phyloP scores from a whole-genome alignment of 2,329 filamentous ascomycete species.

The Nemania sp. region DNA sequence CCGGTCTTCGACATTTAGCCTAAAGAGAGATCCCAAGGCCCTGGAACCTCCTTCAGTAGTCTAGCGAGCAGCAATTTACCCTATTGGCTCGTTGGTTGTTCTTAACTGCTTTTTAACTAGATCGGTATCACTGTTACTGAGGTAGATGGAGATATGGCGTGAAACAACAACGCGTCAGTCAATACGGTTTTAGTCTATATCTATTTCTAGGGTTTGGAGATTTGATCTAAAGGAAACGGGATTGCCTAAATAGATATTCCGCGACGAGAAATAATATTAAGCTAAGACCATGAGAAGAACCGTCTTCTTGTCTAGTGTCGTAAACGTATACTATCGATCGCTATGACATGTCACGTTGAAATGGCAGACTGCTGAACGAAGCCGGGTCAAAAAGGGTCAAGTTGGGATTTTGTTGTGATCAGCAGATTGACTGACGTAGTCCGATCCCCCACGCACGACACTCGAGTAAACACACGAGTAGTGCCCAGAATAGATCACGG shows the following conservation, averaged over 20 bases:
- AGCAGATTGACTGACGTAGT: neutral
- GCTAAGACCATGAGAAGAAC: neutral
- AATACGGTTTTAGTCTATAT: neutral
- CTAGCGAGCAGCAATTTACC: slow-evolving; percentile 16
- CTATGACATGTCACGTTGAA: neutral
- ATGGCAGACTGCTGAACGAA: neutral
- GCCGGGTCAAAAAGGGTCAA: neutral
- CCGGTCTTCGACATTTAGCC: slow-evolving; percentile 31
- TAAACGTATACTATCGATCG: neutral
- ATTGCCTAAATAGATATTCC: neutral
- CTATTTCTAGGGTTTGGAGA: neutral
- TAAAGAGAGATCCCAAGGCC: slow-evolving; percentile 28
- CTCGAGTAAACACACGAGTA: no score
- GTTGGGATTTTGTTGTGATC: neutral
- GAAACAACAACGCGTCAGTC: neutral
- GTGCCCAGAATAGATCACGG: neutral
- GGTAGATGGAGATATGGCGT: neutral
- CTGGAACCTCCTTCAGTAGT: slow-evolving; percentile 5
- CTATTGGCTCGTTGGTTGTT: slow-evolving; percentile 17
- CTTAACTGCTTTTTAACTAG: neutral
- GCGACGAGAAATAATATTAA: neutral
- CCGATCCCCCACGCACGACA: neutral
- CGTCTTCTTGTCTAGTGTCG: neutral
- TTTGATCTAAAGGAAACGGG: neutral
- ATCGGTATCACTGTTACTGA: neutral